Evolutionary conservation across 2,329 filamentous ascomycete genomes (phyloP).

Genomic region (Elsinoe fawcettii): DNA sequence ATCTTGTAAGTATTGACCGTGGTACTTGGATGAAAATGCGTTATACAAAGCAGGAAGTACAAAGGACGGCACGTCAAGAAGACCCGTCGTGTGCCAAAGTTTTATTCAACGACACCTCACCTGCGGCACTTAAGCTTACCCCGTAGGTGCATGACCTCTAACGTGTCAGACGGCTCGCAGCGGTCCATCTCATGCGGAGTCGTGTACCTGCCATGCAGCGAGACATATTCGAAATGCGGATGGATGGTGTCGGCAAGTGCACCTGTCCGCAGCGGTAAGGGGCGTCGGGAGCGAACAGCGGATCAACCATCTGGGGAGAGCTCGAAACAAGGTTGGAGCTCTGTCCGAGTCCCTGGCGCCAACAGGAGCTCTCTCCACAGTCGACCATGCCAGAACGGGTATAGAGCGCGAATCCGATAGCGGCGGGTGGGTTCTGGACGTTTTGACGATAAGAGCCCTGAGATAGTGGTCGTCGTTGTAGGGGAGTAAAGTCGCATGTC

Average conservation of each 20-base stretch:
- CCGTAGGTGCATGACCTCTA: too few relatives aligned
- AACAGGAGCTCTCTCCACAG: background rate
- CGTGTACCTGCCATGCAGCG: background rate
- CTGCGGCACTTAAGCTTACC: background rate
- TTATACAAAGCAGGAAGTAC: background rate
- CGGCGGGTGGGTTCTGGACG: background rate
- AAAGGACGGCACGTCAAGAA: background rate
- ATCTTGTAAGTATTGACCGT: constrained; percentile 30
- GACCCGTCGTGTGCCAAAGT: background rate
- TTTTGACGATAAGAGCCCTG: constrained; percentile 11
- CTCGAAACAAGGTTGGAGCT: background rate
- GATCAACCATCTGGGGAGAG: background rate
- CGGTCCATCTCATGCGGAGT: background rate
- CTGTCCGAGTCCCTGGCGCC: background rate
- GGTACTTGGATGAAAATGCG: background rate
- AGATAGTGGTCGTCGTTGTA: background rate
- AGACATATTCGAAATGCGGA: background rate
- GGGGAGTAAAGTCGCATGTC: background rate
- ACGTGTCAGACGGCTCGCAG: background rate
- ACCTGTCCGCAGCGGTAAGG: background rate
- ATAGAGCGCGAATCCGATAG: background rate
- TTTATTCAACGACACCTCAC: background rate
- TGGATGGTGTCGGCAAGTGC: background rate
- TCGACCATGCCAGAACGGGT: background rate
- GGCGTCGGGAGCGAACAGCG: background rate